Evolutionary conservation across 495 filamentous ascomycete species (phyloP), one percentile per base, ranked within the genome.

Genomic region (Lasiosphaeria ovina): DNA sequence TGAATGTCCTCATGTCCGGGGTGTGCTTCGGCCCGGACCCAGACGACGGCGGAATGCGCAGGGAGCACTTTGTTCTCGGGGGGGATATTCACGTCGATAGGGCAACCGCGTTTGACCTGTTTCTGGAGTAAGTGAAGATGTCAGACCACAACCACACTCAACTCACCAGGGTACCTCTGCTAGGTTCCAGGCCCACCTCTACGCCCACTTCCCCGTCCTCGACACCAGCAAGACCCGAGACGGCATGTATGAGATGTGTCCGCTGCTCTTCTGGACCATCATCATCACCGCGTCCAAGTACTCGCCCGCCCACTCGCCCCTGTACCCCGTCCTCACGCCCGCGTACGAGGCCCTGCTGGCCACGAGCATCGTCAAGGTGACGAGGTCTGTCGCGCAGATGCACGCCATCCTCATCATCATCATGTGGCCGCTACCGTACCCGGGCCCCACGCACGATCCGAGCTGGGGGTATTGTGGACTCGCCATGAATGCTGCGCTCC

Each of bases 201-300:
- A 47, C 44, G 5, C 44, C 16, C 12, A 47, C 16, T 47, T 47
- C 44, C 44, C 44, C 6, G 44, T 47, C 12, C 44, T 47, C 44
- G 44, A 47, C 44, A 47, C 44, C 44, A 47, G 44, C 44, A 11
- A 47, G 44, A 47, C 44, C 44, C 6, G 44, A 5, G 44, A 47
- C 44, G 44, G 16, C 12, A 47, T 47, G 44, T n/a, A 47, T 3
- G 44, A 47, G 16, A 47, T 14, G 44, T 47, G 11, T n/a, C 44
- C 44, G 4, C 44, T 47, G 44, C 12, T 47, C 12, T 47, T 47
- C 16, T 47, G 44, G 44, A 47, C 44, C 44, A 8, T 47, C 44
- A 47, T 47, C 44, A 47, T 47, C 44, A 47, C 16, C 44, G 16
- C 44, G 44, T 47, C 44, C 6, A 47, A 47, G 16, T 47, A 47